Percentiles rank a stretch among this genome's conserved stretches.
phyloP scores from a whole-genome alignment of 2,329 filamentous ascomycete genomes.

The Neospermospora avenae region DNA sequence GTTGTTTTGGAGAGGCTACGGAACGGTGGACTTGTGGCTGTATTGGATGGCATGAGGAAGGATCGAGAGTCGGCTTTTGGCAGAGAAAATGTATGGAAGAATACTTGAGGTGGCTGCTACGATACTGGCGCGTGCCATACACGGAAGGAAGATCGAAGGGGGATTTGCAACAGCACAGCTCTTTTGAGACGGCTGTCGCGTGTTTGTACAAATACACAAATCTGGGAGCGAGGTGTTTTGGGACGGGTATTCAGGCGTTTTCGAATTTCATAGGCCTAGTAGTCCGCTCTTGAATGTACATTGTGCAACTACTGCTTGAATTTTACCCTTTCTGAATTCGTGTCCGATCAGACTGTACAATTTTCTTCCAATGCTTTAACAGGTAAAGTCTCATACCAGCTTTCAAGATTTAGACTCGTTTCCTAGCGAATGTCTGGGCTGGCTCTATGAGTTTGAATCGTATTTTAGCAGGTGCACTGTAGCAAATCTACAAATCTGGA shows the following conservation, averaged over 20 bases:
- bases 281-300: constrained; percentile 23
- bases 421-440: too few species aligned
- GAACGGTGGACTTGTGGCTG: constrained; percentile 62
- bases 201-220: constrained; percentile 26
- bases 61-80: constrained; percentile 43
- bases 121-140: not conserved
- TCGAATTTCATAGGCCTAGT: constrained; percentile 8
- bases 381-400: too few species aligned
- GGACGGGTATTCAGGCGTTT: constrained; percentile 20
- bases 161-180: constrained; percentile 6
- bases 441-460: too few species aligned
- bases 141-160: not conserved
- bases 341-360: not conserved
- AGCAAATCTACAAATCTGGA: too few species aligned
- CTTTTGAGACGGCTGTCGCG: not conserved
- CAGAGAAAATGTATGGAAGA: constrained; percentile 16
- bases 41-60: constrained; percentile 67
- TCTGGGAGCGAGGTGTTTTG: constrained; percentile 31
- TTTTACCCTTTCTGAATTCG: not conserved
- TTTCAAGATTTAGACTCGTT: too few species aligned
- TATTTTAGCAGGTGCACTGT: too few species aligned
- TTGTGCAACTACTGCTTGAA: not conserved
- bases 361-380: too few species aligned
- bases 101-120: constrained; percentile 7
- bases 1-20: constrained; percentile 72